Base-by-base conservation (phyloP, 257 asterid genomes). In the Forsythia suspensa region DNA sequence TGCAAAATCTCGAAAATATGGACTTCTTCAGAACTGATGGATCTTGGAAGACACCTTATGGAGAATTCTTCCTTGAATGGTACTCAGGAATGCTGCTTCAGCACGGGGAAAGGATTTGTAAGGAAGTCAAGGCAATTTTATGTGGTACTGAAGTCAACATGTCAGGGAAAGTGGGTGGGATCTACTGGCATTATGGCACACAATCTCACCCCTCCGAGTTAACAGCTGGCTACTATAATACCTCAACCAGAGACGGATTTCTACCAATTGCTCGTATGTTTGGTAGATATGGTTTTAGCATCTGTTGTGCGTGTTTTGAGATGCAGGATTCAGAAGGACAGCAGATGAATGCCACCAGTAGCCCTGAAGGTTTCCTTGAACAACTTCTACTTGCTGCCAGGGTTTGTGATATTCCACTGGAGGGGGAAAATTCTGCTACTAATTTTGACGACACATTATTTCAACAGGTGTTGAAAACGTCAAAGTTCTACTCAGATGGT, bases 11-110 rank as follows among this genome's bases (percentile, higher is more conserved):
- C 3, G 96, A 91, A 85, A 82, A 74, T 70, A 86, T 90, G 1
- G 86, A 83, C 24, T 89, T 90, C 76, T 92, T 90, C 81, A 77
- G 15, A 82, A 80, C 79, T 44, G 81, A 84, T n/a, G 97, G 97
- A 79, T 80, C 89, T 46, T 89, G 94, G 95, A 89, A 80, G 65
- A 77, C 94, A 3, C 86, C 93, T 5, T 87, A 89, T 34, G 95
- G 93, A 13, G 90, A 87, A 73, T 92, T 92, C 88, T 92, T 91
- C 88, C 92, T 91, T 4, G 83, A 79, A 74, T 92, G 97, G 97
- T 91, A 92, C 86, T 91, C 96, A 0, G 85, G 85, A 20, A 71
- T 91, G 91, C 88, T 92, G 77, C 89, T 92, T 69, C 80, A 79
- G 81, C 97, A 92, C 13, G 96, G 96, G 65, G 95, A 92, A 74